These are phyloP conservation scores for Trichophaea hybrida DNA, from an alignment of 2,329 filamentous ascomycete genomes.

Conservation along the genomic window DNA sequence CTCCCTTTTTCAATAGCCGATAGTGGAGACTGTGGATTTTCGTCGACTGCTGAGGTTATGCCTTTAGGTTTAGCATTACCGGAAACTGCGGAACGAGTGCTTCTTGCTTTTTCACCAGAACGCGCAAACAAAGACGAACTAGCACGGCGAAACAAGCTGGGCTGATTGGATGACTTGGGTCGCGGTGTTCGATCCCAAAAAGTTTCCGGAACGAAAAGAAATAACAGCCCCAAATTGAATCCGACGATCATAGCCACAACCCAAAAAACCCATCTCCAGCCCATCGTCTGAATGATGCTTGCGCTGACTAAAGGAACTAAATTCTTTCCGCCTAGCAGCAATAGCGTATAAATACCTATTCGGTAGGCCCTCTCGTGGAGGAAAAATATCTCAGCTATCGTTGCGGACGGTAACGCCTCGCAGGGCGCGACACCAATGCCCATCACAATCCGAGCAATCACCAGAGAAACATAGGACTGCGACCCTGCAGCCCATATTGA, in stretches of 20 bases:
- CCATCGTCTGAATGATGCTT: slow-evolving; percentile 58
- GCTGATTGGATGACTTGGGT: slow-evolving; percentile 30
- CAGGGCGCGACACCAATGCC: slow-evolving; percentile 79
- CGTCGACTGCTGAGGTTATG: neutral
- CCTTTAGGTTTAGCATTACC: neutral
- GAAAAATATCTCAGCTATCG: slow-evolving; percentile 92
- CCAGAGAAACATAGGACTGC: slow-evolving; percentile 61
- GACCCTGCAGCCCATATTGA: slow-evolving; percentile 78
- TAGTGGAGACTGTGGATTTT: neutral
- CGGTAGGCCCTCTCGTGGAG: slow-evolving; percentile 86
- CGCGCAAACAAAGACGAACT: slow-evolving; percentile 19
- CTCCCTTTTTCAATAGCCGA: neutral
- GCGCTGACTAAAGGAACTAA: slow-evolving; percentile 76
- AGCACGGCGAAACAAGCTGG: slow-evolving; percentile 25
- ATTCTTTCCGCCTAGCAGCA: slow-evolving; percentile 84
- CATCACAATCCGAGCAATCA: slow-evolving; percentile 72
- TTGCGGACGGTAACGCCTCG: slow-evolving; percentile 83
- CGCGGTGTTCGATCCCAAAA: slow-evolving; percentile 81
- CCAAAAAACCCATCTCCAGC: slow-evolving; percentile 89
- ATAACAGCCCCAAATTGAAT: slow-evolving; percentile 55
- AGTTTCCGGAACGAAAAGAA: slow-evolving; percentile 85
- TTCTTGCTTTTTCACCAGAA: neutral
- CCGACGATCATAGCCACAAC: slow-evolving; percentile 69
- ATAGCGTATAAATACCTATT: slow-evolving; percentile 79
- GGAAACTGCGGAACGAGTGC: neutral